Evolutionary conservation across 1,284 basidiomycete genomes (phyloP), one percentile per base, ranked within the genome.

Genomic region (Mycena sp.): DNA sequence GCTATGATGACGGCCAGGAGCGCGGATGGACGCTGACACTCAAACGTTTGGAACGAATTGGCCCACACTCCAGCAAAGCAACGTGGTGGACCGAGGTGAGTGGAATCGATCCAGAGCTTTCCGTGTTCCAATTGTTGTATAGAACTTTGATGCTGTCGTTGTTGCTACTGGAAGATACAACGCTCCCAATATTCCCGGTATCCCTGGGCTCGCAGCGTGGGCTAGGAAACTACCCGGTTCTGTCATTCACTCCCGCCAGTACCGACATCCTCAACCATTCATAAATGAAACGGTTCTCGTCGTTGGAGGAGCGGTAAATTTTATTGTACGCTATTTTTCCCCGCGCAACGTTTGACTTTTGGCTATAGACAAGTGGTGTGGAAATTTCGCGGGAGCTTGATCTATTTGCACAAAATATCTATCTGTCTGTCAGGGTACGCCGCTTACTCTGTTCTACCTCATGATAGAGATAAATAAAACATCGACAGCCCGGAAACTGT

Each of bases 61-160:
- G 69, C 26, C 38, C 55, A 17, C 32, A 71, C 62, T 69, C 74
- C 28, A 73, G 73, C 45, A 71, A 75, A 67, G 77, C 78, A 38
- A 74, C 72, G 38, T 80, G 77, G 77, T 74, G 69, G 61, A 75
- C 73, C 16, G 73, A 78, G 71, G 76, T 78, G 35, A 41, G 69
- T 32, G 23, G 6, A 40, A 6, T 19, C n/a, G 29, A 25, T 37
- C 32, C 17, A 41, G 35, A n/a, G 19, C 28, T n/a, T 26, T 0
- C 7, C 19, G 19, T 35, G 17, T 10, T 43, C 37, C 48, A 19
- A 51, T 17, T 62, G 14, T 14, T 50, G 17, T 45, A 17, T 43
- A 84, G 81, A 67, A 80, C 49, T 84, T 83, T 58, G 83, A 84
- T 61, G 83, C 79, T 1, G 74, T 85, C 2, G 74, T 83, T 3